Percentiles rank a stretch among this genome's conserved stretches.
phyloP scores from a whole-genome alignment of 208 protist genomes.

The Trypanosoma melophagium region DNA sequence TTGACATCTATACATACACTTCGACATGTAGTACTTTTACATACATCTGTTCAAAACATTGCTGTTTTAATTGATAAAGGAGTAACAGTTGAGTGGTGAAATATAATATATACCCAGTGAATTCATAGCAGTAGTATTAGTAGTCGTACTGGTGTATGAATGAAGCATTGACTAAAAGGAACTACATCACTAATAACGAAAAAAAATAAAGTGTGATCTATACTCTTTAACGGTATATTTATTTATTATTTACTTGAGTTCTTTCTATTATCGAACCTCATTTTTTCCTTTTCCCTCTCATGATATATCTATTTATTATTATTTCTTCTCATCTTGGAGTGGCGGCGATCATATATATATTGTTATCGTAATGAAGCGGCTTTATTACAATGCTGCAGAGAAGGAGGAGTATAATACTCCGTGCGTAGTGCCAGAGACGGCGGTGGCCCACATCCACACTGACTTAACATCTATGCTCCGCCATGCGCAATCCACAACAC shows the following conservation, averaged over 20 bases:
- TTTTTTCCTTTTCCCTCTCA: too few relatives aligned
- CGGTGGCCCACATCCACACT: slow-evolving; percentile 29
- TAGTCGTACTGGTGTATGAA: too few relatives aligned
- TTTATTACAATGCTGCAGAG: neutral
- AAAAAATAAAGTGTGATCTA: too few relatives aligned
- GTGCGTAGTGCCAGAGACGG: neutral
- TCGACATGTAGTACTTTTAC: slow-evolving; percentile 1
- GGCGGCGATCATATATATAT: neutral
- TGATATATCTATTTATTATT: neutral
- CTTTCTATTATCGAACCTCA: too few relatives aligned
- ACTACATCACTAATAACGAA: too few relatives aligned
- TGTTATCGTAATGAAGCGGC: neutral
- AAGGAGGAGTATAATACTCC: neutral
- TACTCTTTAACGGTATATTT: too few relatives aligned
- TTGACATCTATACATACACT: slow-evolving; percentile 12
- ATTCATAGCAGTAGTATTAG: too few relatives aligned
- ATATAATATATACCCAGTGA: too few relatives aligned
- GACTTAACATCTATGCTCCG: slow-evolving; percentile 39
- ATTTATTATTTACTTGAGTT: too few relatives aligned
- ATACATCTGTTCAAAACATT: slow-evolving; percentile 19
- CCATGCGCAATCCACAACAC: slow-evolving; percentile 24
- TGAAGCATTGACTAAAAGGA: too few relatives aligned
- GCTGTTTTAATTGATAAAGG: neutral
- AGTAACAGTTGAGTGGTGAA: slow-evolving; percentile 9
- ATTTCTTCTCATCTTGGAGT: neutral